Percentiles rank a stretch among this genome's conserved stretches.
These are phyloP conservation scores for Populus tomentosa DNA, from an alignment of 441 rosid species.

Conservation along the genomic window DNA sequence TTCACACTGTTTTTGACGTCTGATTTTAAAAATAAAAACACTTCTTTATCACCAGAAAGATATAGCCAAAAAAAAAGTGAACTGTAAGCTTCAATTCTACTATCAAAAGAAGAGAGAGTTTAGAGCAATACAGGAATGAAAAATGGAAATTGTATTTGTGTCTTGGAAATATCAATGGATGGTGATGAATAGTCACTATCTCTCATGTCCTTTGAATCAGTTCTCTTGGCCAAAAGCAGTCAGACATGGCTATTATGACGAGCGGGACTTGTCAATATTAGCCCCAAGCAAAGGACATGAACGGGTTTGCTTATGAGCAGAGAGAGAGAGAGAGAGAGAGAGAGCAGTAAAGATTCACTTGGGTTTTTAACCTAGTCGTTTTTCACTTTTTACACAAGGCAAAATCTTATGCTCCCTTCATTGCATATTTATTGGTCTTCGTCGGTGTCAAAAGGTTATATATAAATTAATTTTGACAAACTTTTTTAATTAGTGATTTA, in stretches of 20 bases:
- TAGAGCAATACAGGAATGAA: not conserved
- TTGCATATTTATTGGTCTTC: no score
- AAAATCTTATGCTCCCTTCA: no score
- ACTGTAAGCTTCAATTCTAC: not conserved
- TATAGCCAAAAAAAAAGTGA: not conserved
- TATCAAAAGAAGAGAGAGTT: not conserved
- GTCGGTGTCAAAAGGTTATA: no score
- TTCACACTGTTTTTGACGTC: no score
- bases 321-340: not conserved
- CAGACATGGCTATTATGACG: conserved; percentile 74
- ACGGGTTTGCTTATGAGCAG: not conserved
- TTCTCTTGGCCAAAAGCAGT: conserved; percentile 65
- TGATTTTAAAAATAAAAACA: no score
- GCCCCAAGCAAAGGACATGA: conserved; percentile 16
- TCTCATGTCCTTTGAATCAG: conserved; percentile 84
- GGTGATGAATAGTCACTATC: conserved; percentile 84
- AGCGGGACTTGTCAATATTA: conserved; percentile 68
- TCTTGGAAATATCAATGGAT: conserved; percentile 50
- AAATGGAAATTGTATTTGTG: conserved; percentile 16
- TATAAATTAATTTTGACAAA: no score
- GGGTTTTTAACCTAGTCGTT: conserved; percentile 19
- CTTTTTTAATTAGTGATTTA: no score
- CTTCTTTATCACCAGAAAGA: not conserved
- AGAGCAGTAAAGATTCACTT: conserved; percentile 3
- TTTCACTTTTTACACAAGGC: not conserved